These are phyloP conservation scores for Alternaria longipes DNA, from an alignment of 2,329 filamentous ascomycete species.

Conservation along the genomic window DNA sequence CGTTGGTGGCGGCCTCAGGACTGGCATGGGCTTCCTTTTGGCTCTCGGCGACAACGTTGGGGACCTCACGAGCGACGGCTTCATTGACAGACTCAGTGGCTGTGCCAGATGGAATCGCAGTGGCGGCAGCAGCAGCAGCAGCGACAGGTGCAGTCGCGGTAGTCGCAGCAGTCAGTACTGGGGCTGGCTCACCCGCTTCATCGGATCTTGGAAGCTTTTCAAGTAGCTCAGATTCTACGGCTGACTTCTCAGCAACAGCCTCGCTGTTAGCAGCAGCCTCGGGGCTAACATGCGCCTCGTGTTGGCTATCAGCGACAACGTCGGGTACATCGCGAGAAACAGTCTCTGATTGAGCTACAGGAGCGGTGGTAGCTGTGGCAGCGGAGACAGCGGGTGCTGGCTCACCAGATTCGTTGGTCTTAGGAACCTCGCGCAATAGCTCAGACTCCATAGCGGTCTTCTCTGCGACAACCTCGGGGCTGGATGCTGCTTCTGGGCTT, in stretches of 20 bases:
- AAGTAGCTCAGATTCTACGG: slow-evolving; percentile 76
- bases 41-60: slow-evolving; percentile 74
- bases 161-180: slow-evolving; percentile 20
- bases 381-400: slow-evolving; percentile 30
- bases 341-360: slow-evolving; percentile 23
- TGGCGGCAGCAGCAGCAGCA: not conserved
- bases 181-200: slow-evolving; percentile 40
- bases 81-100: slow-evolving; percentile 33
- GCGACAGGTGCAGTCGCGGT: not conserved
- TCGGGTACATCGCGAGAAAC: slow-evolving; percentile 58
- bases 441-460: slow-evolving; percentile 78
- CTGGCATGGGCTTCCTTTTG: slow-evolving; percentile 70
- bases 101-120: slow-evolving; percentile 9
- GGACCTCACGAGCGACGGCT: slow-evolving; percentile 52
- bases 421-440: slow-evolving; percentile 69
- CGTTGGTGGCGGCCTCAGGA: slow-evolving; percentile 72
- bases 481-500: slow-evolving; percentile 71
- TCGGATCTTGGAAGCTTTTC: slow-evolving; percentile 13
- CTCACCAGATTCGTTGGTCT: slow-evolving; percentile 54
- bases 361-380: slow-evolving; percentile 24
- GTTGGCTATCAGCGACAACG: slow-evolving; percentile 75
- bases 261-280: slow-evolving; percentile 72
- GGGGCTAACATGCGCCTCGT: slow-evolving; percentile 67
- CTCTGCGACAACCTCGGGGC: slow-evolving; percentile 71
- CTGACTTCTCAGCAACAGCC: slow-evolving; percentile 75